These are phyloP conservation scores for Candida insectalens DNA, from an alignment of 805 yeast genomes.

Conservation along the genomic window DNA sequence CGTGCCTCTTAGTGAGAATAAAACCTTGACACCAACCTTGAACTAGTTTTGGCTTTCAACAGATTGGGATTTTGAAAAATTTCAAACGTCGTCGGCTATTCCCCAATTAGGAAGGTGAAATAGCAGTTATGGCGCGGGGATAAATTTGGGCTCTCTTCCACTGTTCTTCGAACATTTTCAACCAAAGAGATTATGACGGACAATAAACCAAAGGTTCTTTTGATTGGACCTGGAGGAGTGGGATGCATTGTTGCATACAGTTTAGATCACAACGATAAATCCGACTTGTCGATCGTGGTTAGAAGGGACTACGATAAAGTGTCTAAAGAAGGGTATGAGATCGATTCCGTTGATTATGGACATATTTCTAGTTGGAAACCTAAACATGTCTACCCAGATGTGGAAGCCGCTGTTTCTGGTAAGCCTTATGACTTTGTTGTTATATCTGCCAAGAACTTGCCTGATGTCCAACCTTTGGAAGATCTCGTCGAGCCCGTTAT, in stretches of 20 bases:
- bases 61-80: too few relatives aligned
- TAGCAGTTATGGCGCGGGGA: too few relatives aligned
- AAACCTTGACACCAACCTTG: too few relatives aligned
- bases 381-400: conserved; percentile 20
- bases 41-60: too few relatives aligned
- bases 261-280: conserved; percentile 34
- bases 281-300: conserved; percentile 47
- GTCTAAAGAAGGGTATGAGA: conserved; percentile 4
- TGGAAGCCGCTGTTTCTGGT: conserved; percentile 33
- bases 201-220: conserved; percentile 10
- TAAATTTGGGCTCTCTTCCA: too few relatives aligned
- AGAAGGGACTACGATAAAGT: conserved; percentile 53
- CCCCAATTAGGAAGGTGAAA: too few relatives aligned
- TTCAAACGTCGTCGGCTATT: too few relatives aligned
- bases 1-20: too few relatives aligned
- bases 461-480: conserved; percentile 48
- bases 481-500: conserved; percentile 15
- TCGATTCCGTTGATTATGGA: conserved; percentile 54
- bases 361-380: conserved; percentile 47
- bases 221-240: conserved; percentile 79
- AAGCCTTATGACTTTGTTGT: conserved; percentile 26
- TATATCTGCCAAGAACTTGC: conserved; percentile 48
- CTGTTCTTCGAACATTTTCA: too few relatives aligned
- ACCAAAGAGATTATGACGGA: too few relatives aligned
- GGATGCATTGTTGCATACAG: conserved; percentile 69